A percentile compares a stretch with the other conserved stretches of the same genome.
These are phyloP conservation scores for Hypoxylon trugodes DNA, from an alignment of 495 filamentous ascomycete genomes.

Conservation along the genomic window DNA sequence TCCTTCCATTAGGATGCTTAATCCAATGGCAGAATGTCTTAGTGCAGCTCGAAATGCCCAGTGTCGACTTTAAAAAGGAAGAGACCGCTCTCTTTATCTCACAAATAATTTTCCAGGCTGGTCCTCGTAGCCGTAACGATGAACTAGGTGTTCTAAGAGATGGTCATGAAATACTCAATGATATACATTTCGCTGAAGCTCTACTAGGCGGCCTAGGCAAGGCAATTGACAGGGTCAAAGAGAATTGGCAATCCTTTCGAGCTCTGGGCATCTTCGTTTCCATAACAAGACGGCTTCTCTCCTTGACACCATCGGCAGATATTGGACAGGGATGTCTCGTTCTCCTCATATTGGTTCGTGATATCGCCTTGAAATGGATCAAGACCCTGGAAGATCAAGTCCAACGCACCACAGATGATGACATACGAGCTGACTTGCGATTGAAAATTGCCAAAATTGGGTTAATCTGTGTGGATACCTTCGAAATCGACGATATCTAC, in stretches of 20 bases:
- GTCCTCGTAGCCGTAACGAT: constrained; percentile 40
- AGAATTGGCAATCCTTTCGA: constrained; percentile 60
- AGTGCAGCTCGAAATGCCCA: constrained; percentile 56
- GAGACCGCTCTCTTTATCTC: constrained; percentile 56
- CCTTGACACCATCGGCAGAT: constrained; percentile 35
- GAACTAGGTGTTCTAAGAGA: constrained; percentile 17
- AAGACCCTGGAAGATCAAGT: constrained; percentile 38
- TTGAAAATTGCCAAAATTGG: constrained; percentile 45
- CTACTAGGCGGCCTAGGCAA: constrained; percentile 37
- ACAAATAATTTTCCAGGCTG: constrained; percentile 61
- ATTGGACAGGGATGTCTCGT: constrained; percentile 18
- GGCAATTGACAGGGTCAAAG: constrained; percentile 44
- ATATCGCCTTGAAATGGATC: constrained; percentile 45
- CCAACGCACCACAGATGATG: constrained; percentile 26
- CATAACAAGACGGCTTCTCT: constrained; percentile 49
- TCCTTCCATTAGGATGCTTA: constrained; percentile 55
- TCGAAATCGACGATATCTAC: constrained; percentile 45
- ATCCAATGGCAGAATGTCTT: constrained; percentile 67
- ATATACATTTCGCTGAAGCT: constrained; percentile 15
- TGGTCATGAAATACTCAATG: constrained; percentile 28
- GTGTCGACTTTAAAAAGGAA: constrained; percentile 56
- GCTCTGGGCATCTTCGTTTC: constrained; percentile 50
- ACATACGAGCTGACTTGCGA: constrained; percentile 34
- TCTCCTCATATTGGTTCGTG: constrained; percentile 39
- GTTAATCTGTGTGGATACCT: constrained; percentile 51